These are phyloP conservation scores for Pharus latifolius DNA, from an alignment of 176 grass and related monocot species.

Conservation along the genomic window DNA sequence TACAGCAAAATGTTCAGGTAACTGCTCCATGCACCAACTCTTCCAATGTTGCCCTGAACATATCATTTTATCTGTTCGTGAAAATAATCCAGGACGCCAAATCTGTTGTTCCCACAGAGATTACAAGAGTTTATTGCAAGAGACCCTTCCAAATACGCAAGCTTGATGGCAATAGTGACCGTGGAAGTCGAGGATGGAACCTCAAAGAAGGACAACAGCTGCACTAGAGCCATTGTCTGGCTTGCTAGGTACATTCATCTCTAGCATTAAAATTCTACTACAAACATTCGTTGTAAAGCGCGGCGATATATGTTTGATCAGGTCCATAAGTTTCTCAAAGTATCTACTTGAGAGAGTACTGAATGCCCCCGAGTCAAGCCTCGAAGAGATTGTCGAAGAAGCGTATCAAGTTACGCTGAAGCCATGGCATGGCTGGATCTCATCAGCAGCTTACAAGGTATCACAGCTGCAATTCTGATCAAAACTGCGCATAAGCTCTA, in stretches of 20 bases:
- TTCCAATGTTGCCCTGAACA: not conserved
- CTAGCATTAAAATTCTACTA: not conserved
- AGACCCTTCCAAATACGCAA: constrained; percentile 42
- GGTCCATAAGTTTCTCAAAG: constrained; percentile 64
- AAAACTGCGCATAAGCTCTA: not conserved
- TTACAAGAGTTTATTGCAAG: constrained; percentile 36
- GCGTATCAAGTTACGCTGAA: constrained; percentile 47
- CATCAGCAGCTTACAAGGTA: constrained; percentile 84
- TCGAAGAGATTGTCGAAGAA: constrained; percentile 64
- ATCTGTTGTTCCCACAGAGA: constrained; percentile 36
- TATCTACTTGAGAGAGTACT: constrained; percentile 49
- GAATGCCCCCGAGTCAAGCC: constrained; percentile 18
- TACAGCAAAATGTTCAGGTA: constrained; percentile 77
- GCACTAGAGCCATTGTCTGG: constrained; percentile 73
- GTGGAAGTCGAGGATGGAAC: constrained; percentile 51
- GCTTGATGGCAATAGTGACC: constrained; percentile 41
- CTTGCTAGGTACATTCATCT: constrained; percentile 40
- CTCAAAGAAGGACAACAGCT: constrained; percentile 56
- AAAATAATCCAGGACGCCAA: not conserved
- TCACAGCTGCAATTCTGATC: not conserved
- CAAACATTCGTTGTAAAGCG: not conserved
- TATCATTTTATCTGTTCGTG: not conserved
- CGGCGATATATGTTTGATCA: not conserved
- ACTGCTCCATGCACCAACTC: too few relatives aligned
- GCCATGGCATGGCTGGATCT: constrained; percentile 87